Evolutionary conservation across 2,329 filamentous ascomycete species (phyloP).

Genomic region (Penicillium expansum): DNA sequence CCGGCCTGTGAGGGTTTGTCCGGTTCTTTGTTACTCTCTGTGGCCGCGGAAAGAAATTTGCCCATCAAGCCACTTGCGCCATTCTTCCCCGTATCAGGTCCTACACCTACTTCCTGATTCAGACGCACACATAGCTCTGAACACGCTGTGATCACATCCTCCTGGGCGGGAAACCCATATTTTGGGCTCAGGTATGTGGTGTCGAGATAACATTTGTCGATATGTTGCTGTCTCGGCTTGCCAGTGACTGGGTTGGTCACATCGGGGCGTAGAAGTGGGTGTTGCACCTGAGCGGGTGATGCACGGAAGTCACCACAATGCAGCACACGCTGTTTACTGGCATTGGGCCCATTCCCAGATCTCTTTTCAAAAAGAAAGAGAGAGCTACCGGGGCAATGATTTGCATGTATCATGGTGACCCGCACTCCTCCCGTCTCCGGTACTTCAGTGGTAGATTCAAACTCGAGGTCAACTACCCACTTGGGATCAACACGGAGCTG

Average conservation of each 20-base stretch:
- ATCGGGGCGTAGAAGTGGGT: constrained; percentile 77
- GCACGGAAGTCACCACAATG: constrained; percentile 97
- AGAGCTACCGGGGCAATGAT: constrained; percentile 94
- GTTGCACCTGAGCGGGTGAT: constrained; percentile 76
- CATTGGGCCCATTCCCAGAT: constrained; percentile 58
- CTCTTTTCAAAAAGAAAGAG: constrained; percentile 88
- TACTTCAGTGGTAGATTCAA: constrained; percentile 74
- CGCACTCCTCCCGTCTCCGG: constrained; percentile 77
- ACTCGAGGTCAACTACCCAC: constrained; percentile 82
- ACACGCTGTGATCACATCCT: constrained; percentile 82
- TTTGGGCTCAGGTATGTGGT: constrained; percentile 96
- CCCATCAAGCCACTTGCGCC: constrained; percentile 59
- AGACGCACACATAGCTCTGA: constrained; percentile 81
- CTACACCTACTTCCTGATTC: constrained; percentile 62
- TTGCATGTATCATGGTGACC: constrained; percentile 93
- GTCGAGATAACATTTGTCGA: constrained; percentile 94
- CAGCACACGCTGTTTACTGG: constrained; percentile 71
- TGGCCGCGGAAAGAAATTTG: constrained; percentile 57
- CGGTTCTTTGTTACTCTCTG: constrained; percentile 28
- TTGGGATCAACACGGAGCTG: constrained; percentile 82
- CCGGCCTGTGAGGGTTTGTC: constrained; percentile 38
- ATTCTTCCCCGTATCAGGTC: constrained; percentile 54
- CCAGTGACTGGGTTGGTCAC: constrained; percentile 67
- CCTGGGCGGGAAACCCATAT: constrained; percentile 88
- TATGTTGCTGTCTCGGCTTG: constrained; percentile 73